phyloP scores from a whole-genome alignment of 176 grass and related monocot species.

The Saccharum officinarum region DNA sequence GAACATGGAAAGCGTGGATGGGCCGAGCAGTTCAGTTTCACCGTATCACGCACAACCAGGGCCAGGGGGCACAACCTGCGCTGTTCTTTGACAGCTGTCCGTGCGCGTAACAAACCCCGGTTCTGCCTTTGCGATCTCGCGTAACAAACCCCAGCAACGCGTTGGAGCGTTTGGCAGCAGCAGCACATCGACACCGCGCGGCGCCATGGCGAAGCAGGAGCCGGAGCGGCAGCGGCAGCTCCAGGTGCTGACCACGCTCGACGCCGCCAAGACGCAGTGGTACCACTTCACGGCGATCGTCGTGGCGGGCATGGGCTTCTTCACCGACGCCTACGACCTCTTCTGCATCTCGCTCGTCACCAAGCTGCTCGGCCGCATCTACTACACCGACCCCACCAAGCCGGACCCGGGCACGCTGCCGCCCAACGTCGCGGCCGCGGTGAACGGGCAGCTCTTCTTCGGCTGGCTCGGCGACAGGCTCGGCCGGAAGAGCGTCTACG shows the following conservation, averaged over 20 bases:
- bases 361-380: constrained; percentile 68
- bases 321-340: constrained; percentile 78
- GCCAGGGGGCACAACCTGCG: neutral
- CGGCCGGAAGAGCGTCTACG: constrained; percentile 68
- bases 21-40: neutral
- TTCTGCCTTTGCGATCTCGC: neutral
- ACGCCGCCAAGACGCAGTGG: constrained; percentile 54
- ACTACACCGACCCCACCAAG: constrained; percentile 43
- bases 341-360: constrained; percentile 63
- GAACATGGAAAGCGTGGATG: neutral
- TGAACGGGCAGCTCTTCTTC: constrained; percentile 72
- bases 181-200: neutral
- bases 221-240: constrained; percentile 23
- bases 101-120: neutral
- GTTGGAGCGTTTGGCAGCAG: neutral
- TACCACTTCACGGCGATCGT: constrained; percentile 74
- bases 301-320: constrained; percentile 72
- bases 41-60: neutral
- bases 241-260: constrained; percentile 41
- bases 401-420: constrained; percentile 49
- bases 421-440: constrained; percentile 58
- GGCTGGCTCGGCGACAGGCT: constrained; percentile 79
- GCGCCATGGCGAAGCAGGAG: constrained; percentile 29
- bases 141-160: neutral
- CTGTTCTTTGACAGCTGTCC: neutral